Conservation (phyloP, 176 grass and related monocot species). For the Musa beccarii region DNA sequence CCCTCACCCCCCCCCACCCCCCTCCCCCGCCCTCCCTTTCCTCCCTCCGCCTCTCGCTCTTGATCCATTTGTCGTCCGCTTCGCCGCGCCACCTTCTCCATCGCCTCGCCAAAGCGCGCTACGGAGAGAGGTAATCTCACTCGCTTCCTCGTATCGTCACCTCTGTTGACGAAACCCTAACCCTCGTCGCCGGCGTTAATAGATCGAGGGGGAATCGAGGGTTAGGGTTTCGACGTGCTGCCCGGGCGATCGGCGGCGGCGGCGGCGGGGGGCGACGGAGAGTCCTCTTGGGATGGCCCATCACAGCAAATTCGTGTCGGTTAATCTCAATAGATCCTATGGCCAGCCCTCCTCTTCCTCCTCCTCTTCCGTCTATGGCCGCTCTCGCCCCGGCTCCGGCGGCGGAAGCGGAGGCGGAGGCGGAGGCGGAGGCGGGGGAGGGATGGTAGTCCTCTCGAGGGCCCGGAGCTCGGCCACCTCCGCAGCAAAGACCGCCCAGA, state of each 20-base stretch:
- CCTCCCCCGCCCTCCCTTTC: too few relatives aligned
- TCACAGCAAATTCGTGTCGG: conserved; percentile 71
- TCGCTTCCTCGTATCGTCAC: background rate
- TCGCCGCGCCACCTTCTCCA: too few relatives aligned
- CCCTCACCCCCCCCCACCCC: too few relatives aligned
- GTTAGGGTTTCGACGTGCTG: background rate
- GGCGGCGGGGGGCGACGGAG: background rate
- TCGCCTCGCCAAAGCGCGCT: too few relatives aligned
- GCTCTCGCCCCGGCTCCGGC: conserved; percentile 32
- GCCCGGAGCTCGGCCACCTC: conserved; percentile 32
- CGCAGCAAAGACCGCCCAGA: conserved; percentile 47
- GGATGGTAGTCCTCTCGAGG: conserved; percentile 84
- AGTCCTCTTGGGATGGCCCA: conserved; percentile 52
- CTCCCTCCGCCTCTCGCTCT: too few relatives aligned
- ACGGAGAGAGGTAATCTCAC: too few relatives aligned
- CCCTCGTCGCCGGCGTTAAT: background rate
- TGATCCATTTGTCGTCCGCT: too few relatives aligned
- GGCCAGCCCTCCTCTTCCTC: conserved; percentile 34
- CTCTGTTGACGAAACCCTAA: background rate
- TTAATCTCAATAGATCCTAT: conserved; percentile 84
- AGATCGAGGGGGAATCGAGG: background rate
- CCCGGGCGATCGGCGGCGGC: background rate
- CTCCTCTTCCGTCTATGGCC: conserved; percentile 25
- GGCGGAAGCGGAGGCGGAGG: conserved; percentile 17
- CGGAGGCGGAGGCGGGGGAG: conserved; percentile 32